phyloP scores from a whole-genome alignment of 768 basidiomycete genomes.

The Neoboletus subvelutipes region DNA sequence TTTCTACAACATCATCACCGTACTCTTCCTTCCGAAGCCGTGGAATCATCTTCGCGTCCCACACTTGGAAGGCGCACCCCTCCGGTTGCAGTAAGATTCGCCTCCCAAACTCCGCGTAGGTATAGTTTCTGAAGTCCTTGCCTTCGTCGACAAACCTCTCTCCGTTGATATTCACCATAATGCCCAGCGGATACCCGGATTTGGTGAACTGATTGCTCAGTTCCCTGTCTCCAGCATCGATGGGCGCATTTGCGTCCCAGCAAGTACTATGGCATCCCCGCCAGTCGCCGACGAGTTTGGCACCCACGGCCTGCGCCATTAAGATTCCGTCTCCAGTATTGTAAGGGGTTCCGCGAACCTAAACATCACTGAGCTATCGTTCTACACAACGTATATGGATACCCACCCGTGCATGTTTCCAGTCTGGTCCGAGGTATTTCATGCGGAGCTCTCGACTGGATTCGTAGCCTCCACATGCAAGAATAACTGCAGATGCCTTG shows the following conservation, averaged over 20 bases:
- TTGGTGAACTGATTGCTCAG: constrained; percentile 73
- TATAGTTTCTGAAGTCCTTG: constrained; percentile 69
- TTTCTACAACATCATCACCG: constrained; percentile 58
- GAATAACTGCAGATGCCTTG: constrained; percentile 45
- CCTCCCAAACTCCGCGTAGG: constrained; percentile 67
- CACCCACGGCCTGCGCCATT: constrained; percentile 51
- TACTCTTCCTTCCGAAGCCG: constrained; percentile 65
- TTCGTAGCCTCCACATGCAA: constrained; percentile 70
- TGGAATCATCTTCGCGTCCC: constrained; percentile 46
- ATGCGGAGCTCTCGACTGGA: constrained; percentile 50
- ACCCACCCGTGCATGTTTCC: constrained; percentile 56
- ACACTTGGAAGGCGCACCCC: constrained; percentile 64
- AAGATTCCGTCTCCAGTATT: constrained; percentile 66
- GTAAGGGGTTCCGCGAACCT: constrained; percentile 72
- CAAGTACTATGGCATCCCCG: constrained; percentile 68
- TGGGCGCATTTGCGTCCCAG: constrained; percentile 64
- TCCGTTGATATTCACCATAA: constrained; percentile 63
- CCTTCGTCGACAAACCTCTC: constrained; percentile 70
- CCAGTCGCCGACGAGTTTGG: constrained; percentile 64
- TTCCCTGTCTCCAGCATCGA: constrained; percentile 50
- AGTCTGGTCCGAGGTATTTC: constrained; percentile 56
- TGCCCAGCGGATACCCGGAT: constrained; percentile 68
- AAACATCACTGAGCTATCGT: neutral
- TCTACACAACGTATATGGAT: neutral
- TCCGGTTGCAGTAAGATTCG: constrained; percentile 59